Evolutionary conservation across 805 yeast species (phyloP).

Genomic region (Saturnispora bothae): DNA sequence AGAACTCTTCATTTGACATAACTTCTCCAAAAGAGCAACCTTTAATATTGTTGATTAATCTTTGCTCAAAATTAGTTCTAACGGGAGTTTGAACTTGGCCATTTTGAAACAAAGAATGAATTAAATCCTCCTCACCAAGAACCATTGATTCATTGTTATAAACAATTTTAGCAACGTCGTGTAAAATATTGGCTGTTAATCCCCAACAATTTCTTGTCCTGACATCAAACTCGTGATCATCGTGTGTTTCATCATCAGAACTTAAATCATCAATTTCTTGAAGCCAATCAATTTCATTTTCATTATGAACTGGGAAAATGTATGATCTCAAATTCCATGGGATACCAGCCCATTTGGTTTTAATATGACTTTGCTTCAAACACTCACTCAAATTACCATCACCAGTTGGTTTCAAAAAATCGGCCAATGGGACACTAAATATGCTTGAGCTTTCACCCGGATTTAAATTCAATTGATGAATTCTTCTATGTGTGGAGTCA

Average conservation of each 20-base stretch:
- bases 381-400: slow-evolving; percentile 24
- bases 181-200: slow-evolving; percentile 67
- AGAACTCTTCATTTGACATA: slow-evolving; percentile 32
- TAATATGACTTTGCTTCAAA: slow-evolving; percentile 25
- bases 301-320: slow-evolving; percentile 45
- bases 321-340: slow-evolving; percentile 57
- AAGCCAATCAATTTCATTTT: slow-evolving; percentile 54
- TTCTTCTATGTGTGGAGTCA: slow-evolving; percentile 17
- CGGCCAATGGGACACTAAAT: slow-evolving; percentile 60
- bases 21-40: slow-evolving; percentile 36
- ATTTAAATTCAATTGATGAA: slow-evolving; percentile 35
- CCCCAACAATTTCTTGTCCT: slow-evolving; percentile 73
- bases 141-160: slow-evolving; percentile 28
- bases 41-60: slow-evolving; percentile 35
- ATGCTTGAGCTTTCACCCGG: slow-evolving; percentile 71
- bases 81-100: slow-evolving; percentile 39
- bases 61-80: slow-evolving; percentile 44
- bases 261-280: slow-evolving; percentile 49
- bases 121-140: slow-evolving; percentile 58
- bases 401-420: slow-evolving; percentile 34
- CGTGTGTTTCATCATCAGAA: slow-evolving; percentile 28
- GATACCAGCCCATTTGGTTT: slow-evolving; percentile 60
- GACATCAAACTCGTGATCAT: slow-evolving; percentile 29
- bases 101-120: slow-evolving; percentile 40
- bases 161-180: slow-evolving; percentile 51